Base-by-base conservation (phyloP, 768 basidiomycete species). In the Tylopilus vinaceipallidus region DNA sequence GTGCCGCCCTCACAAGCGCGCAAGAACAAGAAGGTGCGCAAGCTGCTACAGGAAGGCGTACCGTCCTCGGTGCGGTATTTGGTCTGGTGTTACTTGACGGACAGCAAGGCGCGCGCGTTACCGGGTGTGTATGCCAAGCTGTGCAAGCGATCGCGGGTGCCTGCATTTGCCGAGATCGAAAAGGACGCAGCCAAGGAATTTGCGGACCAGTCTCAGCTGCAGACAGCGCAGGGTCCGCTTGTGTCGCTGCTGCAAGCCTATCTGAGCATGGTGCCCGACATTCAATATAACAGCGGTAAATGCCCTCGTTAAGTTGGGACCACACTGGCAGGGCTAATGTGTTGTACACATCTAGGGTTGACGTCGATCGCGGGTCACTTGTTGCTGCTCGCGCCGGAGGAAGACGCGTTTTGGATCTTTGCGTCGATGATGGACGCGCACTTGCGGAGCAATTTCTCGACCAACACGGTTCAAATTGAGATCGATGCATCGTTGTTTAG, bases 331-430 rank as follows among this genome's bases (percentile, higher is more conserved):
- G n/a, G n/a, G n/a, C n/a, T n/a, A n/a, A n/a, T n/a, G n/a, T n/a
- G n/a, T n/a, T n/a, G n/a, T n/a, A n/a, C n/a, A n/a, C n/a, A 5
- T 39, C 2, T 47, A 90, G 90, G 85, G 4, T 68, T 92, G 33
- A 80, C 84, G 7, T 72, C 79, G 11, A 83, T 91, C 45, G 79
- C 83, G 19, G 87, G 87, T 2, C 83, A 89, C 53, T 69, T 92
- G 39, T 68, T 92, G 0, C 68, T 86, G 9, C 81, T 87, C 40
- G 80, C 88, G 0, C 91, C 90, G 0, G 90, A 93, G 54, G 91
- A 93, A 63, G 91, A 93, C 55, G 90, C 88, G 0, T 93, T 93
- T 65, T 93, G 90, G 90, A 91, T 88, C 17, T 91, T 92, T 62
- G 77, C 88, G 1, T 89, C 88, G 3, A 70, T 92, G 55, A 93